Percentiles rank a stretch among this genome's conserved stretches.
These are phyloP conservation scores for Fusarium sp. DNA, from an alignment of 2,329 filamentous ascomycete genomes.

Conservation along the genomic window DNA sequence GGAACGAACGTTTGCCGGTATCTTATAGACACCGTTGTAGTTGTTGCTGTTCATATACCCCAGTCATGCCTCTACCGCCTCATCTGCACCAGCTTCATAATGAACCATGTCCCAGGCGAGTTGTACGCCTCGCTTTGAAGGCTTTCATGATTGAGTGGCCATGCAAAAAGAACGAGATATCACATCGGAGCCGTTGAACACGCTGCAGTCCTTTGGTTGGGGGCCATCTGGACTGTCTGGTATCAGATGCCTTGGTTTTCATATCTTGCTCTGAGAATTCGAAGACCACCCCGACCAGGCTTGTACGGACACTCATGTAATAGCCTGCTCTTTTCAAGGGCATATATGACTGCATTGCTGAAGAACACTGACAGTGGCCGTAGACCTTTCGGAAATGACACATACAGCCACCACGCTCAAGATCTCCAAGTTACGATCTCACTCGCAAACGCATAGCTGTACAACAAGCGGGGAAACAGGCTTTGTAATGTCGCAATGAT, in stretches of 20 bases:
- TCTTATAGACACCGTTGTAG: conserved; percentile 27
- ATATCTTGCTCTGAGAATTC: background rate
- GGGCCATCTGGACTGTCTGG: background rate
- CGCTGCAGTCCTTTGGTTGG: conserved; percentile 12
- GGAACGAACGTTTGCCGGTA: conserved; percentile 18
- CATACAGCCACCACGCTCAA: conserved; percentile 3
- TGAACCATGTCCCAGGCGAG: conserved; percentile 18
- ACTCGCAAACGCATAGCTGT: conserved; percentile 8
- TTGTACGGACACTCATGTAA: background rate
- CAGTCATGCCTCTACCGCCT: conserved; percentile 42
- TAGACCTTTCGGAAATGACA: conserved; percentile 1
- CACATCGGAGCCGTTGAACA: conserved; percentile 34
- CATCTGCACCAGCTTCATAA: conserved; percentile 25
- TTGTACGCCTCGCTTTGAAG: conserved; percentile 23
- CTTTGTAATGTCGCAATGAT: conserved; percentile 22
- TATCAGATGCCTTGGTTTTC: conserved; percentile 8
- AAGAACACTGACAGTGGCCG: background rate
- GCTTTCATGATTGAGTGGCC: conserved; percentile 24
- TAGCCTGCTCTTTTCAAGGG: background rate
- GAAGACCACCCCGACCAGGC: background rate
- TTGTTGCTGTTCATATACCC: conserved; percentile 32
- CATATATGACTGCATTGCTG: background rate
- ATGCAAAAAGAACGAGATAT: conserved; percentile 38
- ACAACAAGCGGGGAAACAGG: conserved; percentile 11
- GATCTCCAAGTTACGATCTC: conserved; percentile 28